A percentile compares a stretch with the other conserved stretches of the same genome.
Conservation (phyloP, 805 yeast species). For the Saturnispora ahearnii region DNA sequence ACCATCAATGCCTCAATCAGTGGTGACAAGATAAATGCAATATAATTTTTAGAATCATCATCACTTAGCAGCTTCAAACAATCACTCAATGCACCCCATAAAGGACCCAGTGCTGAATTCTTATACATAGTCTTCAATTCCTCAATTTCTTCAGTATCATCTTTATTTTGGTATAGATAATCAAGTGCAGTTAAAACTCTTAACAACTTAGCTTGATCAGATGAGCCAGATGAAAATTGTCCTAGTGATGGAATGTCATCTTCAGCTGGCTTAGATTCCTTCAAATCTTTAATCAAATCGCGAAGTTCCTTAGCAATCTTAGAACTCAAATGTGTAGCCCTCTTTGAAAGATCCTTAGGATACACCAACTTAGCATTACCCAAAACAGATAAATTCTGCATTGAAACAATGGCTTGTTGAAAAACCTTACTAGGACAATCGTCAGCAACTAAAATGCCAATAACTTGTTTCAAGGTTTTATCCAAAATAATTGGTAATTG, state of each 20-base stretch:
- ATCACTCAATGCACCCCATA: slow-evolving; percentile 81
- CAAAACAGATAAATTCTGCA: slow-evolving; percentile 63
- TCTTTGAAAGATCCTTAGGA: slow-evolving; percentile 54
- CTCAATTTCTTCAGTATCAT: slow-evolving; percentile 30
- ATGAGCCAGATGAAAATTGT: slow-evolving; percentile 67
- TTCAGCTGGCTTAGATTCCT: slow-evolving; percentile 30
- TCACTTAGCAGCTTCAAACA: slow-evolving; percentile 58
- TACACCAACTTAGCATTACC: slow-evolving; percentile 55
- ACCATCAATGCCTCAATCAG: slow-evolving; percentile 90
- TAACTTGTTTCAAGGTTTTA: slow-evolving; percentile 50
- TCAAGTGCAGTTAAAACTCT: slow-evolving; percentile 83
- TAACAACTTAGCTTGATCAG: slow-evolving; percentile 83
- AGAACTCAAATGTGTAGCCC: slow-evolving; percentile 53
- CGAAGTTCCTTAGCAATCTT: slow-evolving; percentile 47
- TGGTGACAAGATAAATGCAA: slow-evolving; percentile 77
- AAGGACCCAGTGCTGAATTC: slow-evolving; percentile 57
- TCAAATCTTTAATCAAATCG: slow-evolving; percentile 37
- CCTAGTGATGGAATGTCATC: slow-evolving; percentile 41
- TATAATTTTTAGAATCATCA: slow-evolving; percentile 44
- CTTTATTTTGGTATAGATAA: slow-evolving; percentile 52
- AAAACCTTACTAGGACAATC: slow-evolving; percentile 82
- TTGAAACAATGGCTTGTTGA: slow-evolving; percentile 71
- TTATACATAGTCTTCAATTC: slow-evolving; percentile 55
- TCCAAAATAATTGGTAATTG: slow-evolving; percentile 59
- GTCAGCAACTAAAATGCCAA: slow-evolving; percentile 62